These are phyloP conservation scores for Agroathelia rolfsii DNA, from an alignment of 1,284 basidiomycete species.

Conservation along the genomic window DNA sequence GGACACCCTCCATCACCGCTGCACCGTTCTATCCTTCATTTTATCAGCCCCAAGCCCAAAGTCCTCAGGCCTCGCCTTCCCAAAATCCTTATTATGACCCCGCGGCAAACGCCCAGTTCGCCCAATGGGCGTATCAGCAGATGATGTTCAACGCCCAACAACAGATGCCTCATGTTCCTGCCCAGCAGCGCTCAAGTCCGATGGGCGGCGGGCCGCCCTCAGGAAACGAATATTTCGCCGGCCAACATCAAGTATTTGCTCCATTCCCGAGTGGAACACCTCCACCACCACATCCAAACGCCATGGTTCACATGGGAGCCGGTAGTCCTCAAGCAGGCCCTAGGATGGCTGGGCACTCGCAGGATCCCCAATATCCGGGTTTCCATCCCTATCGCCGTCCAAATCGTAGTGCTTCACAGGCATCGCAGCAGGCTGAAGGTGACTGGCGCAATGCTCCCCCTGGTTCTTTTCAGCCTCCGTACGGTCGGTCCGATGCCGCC, in stretches of 20 bases:
- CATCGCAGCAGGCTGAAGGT: slow-evolving; percentile 24
- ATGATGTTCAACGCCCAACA: slow-evolving; percentile 72
- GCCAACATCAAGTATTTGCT: slow-evolving; percentile 47
- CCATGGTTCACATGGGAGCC: slow-evolving; percentile 15
- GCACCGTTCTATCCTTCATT: slow-evolving; percentile 66
- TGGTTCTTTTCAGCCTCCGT: slow-evolving; percentile 47
- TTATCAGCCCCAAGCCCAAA: slow-evolving; percentile 45
- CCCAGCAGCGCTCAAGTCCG: slow-evolving; percentile 25
- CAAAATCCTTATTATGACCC: slow-evolving; percentile 60
- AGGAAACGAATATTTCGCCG: slow-evolving; percentile 46
- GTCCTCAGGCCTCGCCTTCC: too few species aligned
- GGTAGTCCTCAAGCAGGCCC: slow-evolving; percentile 29
- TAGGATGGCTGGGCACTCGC: slow-evolving; percentile 17
- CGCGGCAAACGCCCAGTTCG: slow-evolving; percentile 58
- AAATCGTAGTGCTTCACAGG: slow-evolving; percentile 21
- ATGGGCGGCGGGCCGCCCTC: too few species aligned
- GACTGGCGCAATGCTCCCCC: slow-evolving; percentile 39
- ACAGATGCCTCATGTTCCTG: slow-evolving; percentile 28
- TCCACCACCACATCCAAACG: slow-evolving; percentile 45
- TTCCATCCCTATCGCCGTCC: slow-evolving; percentile 79
- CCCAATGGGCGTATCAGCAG: slow-evolving; percentile 80
- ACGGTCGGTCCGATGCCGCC: slow-evolving; percentile 65
- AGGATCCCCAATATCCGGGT: slow-evolving; percentile 40
- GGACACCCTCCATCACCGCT: slow-evolving; percentile 52
- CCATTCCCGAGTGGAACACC: slow-evolving; percentile 63